Evolutionary conservation across 2,329 filamentous ascomycete genomes (phyloP), one percentile per base, ranked within the genome.

Genomic region (Tolypocladium cylindrosporum): DNA sequence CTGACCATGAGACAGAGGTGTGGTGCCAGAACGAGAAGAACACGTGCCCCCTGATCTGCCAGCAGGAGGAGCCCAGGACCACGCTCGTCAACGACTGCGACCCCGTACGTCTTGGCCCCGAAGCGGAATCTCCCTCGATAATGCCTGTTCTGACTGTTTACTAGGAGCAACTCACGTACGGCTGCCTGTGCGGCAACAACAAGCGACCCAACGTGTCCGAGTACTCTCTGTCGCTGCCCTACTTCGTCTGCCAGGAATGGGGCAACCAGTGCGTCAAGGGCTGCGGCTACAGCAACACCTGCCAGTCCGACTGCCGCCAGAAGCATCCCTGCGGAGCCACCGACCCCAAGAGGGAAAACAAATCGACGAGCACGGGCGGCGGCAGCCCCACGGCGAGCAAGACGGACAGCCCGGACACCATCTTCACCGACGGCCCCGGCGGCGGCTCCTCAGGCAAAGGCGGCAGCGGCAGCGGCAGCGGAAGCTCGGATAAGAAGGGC

Each of bases 151-250:
- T 57, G 36, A 59, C 34, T 27, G 24, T 48, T 11, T 7, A 4
- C n/a, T 57, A 86, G 83, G 67, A 78, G 55, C 75, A 77, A 24
- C 79, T 93, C 55, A 79, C 75, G n/a, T 93, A 87, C 74, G 77
- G 79, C 62, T 94, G 89, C 71, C 77, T 90, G 64, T 94, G 89
- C 76, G 78, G 79, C 61, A 79, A 88, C 68, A 81, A 83, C 69
- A 70, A 79, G 61, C 74, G 80, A 56, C 89, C 89, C 64, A 91
- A 92, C 74, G 74, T 90, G 54, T 84, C 86, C 67, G 81, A 92
- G 73, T 94, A 88, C 80, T 87, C 86, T 24, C 79, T 90, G 65
- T 92, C 89, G 1, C 77, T 94, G 34, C 89, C 90, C 40, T 93
- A 84, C 80, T 90, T 86, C 75, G 79, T 85, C 65, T 94, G 89